Base-by-base conservation (phyloP, 2,329 filamentous ascomycete genomes). In the Cladophialophora bantiana region DNA sequence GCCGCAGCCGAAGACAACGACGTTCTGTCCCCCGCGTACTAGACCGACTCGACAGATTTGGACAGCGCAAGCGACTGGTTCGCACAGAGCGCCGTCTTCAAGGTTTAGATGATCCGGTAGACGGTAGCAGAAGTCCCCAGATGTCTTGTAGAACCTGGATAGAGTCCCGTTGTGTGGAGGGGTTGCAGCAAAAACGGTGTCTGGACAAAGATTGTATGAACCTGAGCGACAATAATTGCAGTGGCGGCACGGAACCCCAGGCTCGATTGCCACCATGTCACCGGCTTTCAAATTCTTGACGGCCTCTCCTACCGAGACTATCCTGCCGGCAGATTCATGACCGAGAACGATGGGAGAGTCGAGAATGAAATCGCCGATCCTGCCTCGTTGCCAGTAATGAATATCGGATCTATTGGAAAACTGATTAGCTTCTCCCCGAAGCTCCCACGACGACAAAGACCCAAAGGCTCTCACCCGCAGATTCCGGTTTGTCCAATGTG, bases 1-100 rank as follows among this genome's bases (percentile, higher is more conserved):
- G 35, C 53, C 53, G 13, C 7, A 7, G 15, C 53, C 53, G 6
- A 56, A 36, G 13, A 56, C 32, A 9, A 56, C 15, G 7, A 56
- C 31, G 3, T 3, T 9, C 7, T 36, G n/a, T 6, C 53, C 53
- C 9, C 15, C 6, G 2, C 10, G 7, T 1, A 56, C 10, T 35
- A 4, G 12, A 15, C 5, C 32, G 5, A 56, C 6, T 15, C n/a
- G 34, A 15, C 4, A 4, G 9, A 6, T 13, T 73, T 83, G 80
- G 2, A 84, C 82, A 0, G 84, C 83, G 0, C 86, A 83, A 0
- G 83, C 80, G 0, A 85, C 75, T 0, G 84, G 85, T 72, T 87
- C 84, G 1, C 85, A 79, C 7, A 87, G 73, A 0, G 84, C 85
- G 1, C 82, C 85, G 32, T 86, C 82, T 66, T 86, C 83, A 45